Base-by-base conservation (phyloP, 495 filamentous ascomycete genomes). In the Lophium mytilinum region DNA sequence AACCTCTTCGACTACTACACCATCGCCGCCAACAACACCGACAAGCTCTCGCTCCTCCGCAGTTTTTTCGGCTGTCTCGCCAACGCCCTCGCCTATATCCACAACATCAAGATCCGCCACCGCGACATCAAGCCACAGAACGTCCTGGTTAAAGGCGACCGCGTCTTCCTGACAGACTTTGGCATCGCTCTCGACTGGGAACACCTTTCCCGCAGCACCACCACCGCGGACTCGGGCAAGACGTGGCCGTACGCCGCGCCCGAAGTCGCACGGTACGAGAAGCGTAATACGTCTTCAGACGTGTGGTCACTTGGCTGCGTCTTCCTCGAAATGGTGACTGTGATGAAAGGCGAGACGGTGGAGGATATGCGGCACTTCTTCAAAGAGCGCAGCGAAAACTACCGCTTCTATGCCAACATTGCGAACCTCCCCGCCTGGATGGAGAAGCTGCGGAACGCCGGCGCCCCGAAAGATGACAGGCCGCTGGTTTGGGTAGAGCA, bases 71-170 rank as follows among this genome's bases (percentile, higher is more conserved):
- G 56, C 5, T 59, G 56, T 36, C 51, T 47, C 21, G 54, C 51
- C n/a, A 15, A 8, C 12, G 51, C 54, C n/a, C 39, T 48, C 14
- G 30, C 10, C 15, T 59, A 9, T 42, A 9, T 53, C 41, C 56
- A 49, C 33, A 37, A 24, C 24, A 18, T 17, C 10, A 37, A 46
- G 15, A 58, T 58, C 50, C 56, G 56, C 10, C 56, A 58, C 30
- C 17, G 50, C 14, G 56, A 58, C 48, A 53, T 58, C 17, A 58
- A 58, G 37, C 56, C 56, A 8, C 18, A 43, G 9, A 58, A 58
- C 42, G 53, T 58, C n/a, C 42, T 58, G 4, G 50, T 58, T 4
- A 34, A 54, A 37, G 37, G 41, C 3, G 30, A 53, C 17, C 12
- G 15, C 10, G 40, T 58, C 3, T 33, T 9, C 40, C 50, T 58